Evolutionary conservation across 106 monocot genomes (phyloP).

Genomic region (Dendrobium huoshanense): DNA sequence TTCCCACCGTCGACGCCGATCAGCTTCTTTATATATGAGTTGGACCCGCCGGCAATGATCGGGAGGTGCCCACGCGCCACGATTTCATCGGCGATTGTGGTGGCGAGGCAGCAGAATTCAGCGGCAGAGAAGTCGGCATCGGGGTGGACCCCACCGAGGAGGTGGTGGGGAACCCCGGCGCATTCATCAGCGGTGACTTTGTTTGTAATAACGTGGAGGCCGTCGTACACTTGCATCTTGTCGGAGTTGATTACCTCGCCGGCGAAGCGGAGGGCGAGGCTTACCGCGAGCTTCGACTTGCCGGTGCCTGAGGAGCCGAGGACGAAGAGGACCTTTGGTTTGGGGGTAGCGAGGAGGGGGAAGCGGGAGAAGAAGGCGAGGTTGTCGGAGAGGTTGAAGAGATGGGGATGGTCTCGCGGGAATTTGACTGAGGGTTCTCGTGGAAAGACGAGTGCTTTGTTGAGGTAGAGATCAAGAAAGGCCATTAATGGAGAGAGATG

Average conservation of each 20-base stretch:
- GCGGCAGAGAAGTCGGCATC: constrained; percentile 38
- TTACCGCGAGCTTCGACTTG: constrained; percentile 52
- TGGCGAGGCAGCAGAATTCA: constrained; percentile 33
- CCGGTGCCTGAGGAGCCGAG: constrained; percentile 63
- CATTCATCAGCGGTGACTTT: constrained; percentile 47
- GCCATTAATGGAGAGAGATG: neutral
- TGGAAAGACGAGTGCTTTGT: neutral
- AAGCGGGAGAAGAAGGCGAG: neutral
- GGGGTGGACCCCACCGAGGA: constrained; percentile 42
- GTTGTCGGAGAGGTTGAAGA: neutral
- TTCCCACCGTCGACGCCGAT: constrained; percentile 22
- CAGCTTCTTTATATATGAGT: constrained; percentile 50
- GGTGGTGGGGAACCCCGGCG: constrained; percentile 55
- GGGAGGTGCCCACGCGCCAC: constrained; percentile 32
- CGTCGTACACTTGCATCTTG: constrained; percentile 71
- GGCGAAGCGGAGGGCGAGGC: constrained; percentile 32
- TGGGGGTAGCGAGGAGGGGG: neutral
- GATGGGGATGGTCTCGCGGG: constrained; percentile 8
- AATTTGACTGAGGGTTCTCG: neutral
- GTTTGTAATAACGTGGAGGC: constrained; percentile 56
- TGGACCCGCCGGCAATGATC: constrained; percentile 65
- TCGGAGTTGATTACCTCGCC: constrained; percentile 70
- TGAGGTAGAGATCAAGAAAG: neutral
- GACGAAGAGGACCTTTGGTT: constrained; percentile 13
- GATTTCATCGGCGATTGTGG: constrained; percentile 14